Base-by-base conservation (phyloP, 805 yeast species). In the Starmerella bombicola region DNA sequence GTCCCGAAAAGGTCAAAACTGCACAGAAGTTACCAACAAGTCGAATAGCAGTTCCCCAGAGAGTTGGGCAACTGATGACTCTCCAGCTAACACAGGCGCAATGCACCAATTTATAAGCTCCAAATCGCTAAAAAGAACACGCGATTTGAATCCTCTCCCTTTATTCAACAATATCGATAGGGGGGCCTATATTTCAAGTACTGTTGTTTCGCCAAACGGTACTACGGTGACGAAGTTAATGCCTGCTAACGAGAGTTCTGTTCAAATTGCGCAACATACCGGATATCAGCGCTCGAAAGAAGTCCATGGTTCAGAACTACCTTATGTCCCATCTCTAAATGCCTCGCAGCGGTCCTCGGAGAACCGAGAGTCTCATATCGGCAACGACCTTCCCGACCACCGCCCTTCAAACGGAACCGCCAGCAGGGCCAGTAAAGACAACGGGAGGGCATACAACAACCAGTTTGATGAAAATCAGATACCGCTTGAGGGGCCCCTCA, bases 171-270 rank as follows among this genome's bases (percentile, higher is more conserved):
- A 85, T 58, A 85, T 85, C 55, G 80, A 86, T 23, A 78, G 76
- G 52, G 95, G 85, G 57, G 88, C 83, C 57, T 85, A 83, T 63
- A 79, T 78, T 37, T 78, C 95, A 0, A 74, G 80, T 23, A 78
- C 85, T 1, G 76, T 83, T 2, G 85, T 93, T 0, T 80, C 94
- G 0, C 94, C 95, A 1, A 82, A 82, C 50, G 96, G 96, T 41
- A 85, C 95, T 0, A 82, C 95, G 0, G 70, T 84, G 18, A 85
- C 95, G 1, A 84, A 86, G 0, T 68, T 85, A 49, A 86, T 83
- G 1, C 95, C 95, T 2, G 83, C 94, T 0, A 80, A 73, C 25
- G 35, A 6, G 4, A 15, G 5, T 7, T 31, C 7, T 7, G 34
- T 6, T 16, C 7, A 17, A n/a, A 31, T 16, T 8, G 26, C 26